phyloP scores from a whole-genome alignment of 1,139 yeast species.

The Suhomyces yuchorum region DNA sequence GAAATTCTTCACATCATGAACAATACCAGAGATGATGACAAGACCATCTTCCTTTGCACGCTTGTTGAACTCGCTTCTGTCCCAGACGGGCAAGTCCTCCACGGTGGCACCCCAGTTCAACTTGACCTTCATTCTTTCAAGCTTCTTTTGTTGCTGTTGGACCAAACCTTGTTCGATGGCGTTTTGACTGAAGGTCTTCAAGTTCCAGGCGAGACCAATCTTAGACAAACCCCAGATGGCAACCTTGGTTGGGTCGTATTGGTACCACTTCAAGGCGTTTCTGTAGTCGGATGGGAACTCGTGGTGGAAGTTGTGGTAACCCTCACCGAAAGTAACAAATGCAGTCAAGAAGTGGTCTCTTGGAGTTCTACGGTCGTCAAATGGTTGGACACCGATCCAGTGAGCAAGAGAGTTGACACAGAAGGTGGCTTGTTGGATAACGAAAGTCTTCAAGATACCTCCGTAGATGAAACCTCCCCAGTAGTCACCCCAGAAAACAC shows the following conservation, averaged over 20 bases:
- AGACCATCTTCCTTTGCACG: slow-evolving; percentile 60
- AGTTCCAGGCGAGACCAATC: slow-evolving; percentile 84
- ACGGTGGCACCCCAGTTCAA: slow-evolving; percentile 94
- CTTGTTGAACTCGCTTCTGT: slow-evolving; percentile 76
- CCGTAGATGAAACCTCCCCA: slow-evolving; percentile 92
- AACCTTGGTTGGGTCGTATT: slow-evolving; percentile 94
- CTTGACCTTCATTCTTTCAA: slow-evolving; percentile 74
- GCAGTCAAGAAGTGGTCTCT: slow-evolving; percentile 96
- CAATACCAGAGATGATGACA: slow-evolving; percentile 88
- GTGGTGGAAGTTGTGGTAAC: slow-evolving; percentile 98
- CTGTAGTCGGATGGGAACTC: slow-evolving; percentile 99
- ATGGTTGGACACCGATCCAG: slow-evolving; percentile 97
- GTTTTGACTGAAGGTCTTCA: slow-evolving; percentile 90
- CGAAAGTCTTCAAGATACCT: slow-evolving; percentile 79
- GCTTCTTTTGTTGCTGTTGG: slow-evolving; percentile 88
- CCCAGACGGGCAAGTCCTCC: slow-evolving; percentile 87
- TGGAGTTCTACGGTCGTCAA: slow-evolving; percentile 96
- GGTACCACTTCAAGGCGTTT: slow-evolving; percentile 97
- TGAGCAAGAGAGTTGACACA: slow-evolving; percentile 98
- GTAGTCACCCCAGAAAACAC: slow-evolving; percentile 84
- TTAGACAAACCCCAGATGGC: slow-evolving; percentile 70
- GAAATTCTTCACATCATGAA: slow-evolving; percentile 85
- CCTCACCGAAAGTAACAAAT: slow-evolving; percentile 95
- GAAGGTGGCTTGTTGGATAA: slow-evolving; percentile 96
- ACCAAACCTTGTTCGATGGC: slow-evolving; percentile 95